Evolutionary conservation across 306 rosid genomes (phyloP), one percentile per base, ranked within the genome.

Genomic region (Rosa lucieae): DNA sequence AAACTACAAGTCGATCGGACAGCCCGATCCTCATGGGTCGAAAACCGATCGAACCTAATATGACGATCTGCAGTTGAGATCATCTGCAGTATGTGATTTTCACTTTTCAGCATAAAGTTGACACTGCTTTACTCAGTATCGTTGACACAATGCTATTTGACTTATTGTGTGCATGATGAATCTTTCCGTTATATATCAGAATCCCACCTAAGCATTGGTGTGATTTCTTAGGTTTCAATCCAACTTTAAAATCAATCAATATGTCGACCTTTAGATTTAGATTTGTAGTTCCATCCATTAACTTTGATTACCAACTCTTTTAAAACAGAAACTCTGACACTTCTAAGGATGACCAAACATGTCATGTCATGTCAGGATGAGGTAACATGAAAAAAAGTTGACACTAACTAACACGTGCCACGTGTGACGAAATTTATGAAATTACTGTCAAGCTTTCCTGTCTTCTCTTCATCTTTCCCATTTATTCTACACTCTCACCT

Each of bases 1-100:
- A n/a, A n/a, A n/a, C n/a, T n/a, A n/a, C n/a, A n/a, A n/a, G n/a
- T n/a, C n/a, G n/a, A n/a, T n/a, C n/a, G n/a, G n/a, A n/a, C n/a
- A n/a, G n/a, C n/a, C n/a, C n/a, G n/a, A n/a, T n/a, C n/a, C n/a
- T n/a, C n/a, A n/a, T n/a, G n/a, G n/a, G n/a, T n/a, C n/a, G n/a
- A n/a, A n/a, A n/a, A n/a, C n/a, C n/a, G n/a, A n/a, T n/a, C n/a
- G n/a, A n/a, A n/a, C n/a, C n/a, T n/a, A n/a, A n/a, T n/a, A n/a
- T n/a, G n/a, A n/a, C n/a, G n/a, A n/a, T n/a, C n/a, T n/a, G n/a
- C 94, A 91, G 82, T 80, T 96, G 87, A 96, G 99, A 90, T 96
- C 94, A 53, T 96, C 97, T 75, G 99, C 99, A 76, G 99, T 96
- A 89, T 86, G 94, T 85, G 52, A 78, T 75, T 81, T 70, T 65